phyloP scores from a whole-genome alignment of 225 moss, liverwort and hornwort genomes.

The Pseudisothecium myosuroides region DNA sequence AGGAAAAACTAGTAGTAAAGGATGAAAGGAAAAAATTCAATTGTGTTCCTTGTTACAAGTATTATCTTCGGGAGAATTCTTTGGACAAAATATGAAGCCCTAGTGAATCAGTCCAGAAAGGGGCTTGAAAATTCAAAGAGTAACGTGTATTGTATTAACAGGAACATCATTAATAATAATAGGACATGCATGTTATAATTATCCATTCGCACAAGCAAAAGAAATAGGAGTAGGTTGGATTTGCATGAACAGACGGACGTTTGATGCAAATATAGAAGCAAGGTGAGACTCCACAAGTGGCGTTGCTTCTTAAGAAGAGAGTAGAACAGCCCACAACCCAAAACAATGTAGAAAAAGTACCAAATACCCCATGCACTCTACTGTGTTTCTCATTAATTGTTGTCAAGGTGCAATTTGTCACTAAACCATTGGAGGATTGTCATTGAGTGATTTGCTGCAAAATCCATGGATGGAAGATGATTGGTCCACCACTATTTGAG shows the following conservation, averaged over 20 bases:
- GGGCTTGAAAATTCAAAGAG: background rate
- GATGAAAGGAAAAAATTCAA: too few relatives aligned
- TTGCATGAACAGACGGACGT: background rate
- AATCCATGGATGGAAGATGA: background rate
- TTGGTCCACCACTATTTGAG: background rate
- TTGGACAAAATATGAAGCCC: background rate
- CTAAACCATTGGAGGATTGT: background rate
- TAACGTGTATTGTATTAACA: background rate
- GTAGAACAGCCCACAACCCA: background rate
- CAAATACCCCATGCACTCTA: background rate
- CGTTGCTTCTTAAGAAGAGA: background rate
- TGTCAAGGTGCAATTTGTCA: background rate
- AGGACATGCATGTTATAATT: too few relatives aligned
- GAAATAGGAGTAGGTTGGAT: background rate
- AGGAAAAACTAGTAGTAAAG: too few relatives aligned
- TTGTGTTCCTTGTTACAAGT: background rate
- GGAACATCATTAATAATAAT: background rate
- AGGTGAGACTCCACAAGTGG: background rate
- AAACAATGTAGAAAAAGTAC: background rate
- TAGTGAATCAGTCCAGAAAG: background rate
- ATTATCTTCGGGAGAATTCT: background rate
- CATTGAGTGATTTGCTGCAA: background rate
- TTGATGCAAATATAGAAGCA: background rate
- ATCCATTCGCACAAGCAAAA: background rate
- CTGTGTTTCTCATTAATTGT: background rate